Percentiles rank a stretch among this genome's conserved stretches.
phyloP scores from a whole-genome alignment of 495 filamentous ascomycete genomes.

The Parachaetomium inaequale region DNA sequence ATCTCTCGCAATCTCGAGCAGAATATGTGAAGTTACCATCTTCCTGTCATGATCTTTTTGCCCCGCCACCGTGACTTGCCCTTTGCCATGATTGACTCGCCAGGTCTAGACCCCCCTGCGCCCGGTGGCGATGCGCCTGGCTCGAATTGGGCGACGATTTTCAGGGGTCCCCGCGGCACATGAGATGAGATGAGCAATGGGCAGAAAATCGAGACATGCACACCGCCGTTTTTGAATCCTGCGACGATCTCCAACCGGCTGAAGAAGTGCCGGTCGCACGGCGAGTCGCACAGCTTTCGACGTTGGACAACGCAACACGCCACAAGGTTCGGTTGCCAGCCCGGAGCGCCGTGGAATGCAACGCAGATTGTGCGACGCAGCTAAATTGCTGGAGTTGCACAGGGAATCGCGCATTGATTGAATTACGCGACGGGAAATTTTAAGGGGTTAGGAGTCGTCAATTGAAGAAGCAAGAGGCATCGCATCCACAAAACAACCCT shows the following conservation, averaged over 20 bases:
- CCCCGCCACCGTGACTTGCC: no score
- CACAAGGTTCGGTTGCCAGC: background rate
- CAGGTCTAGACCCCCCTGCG: no score
- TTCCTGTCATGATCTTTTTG: background rate
- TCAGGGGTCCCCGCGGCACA: background rate
- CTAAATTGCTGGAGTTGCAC: background rate
- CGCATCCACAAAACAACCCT: no score
- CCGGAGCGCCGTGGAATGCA: background rate
- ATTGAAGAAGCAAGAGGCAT: background rate
- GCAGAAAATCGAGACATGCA: background rate
- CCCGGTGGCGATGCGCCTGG: background rate
- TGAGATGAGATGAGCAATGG: constrained; percentile 1
- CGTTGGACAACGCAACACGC: background rate
- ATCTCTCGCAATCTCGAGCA: constrained; percentile 12
- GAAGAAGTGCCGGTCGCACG: background rate
- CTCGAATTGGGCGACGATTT: background rate
- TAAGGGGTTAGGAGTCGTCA: background rate
- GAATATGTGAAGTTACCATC: background rate
- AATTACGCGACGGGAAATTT: background rate
- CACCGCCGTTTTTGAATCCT: background rate
- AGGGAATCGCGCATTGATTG: background rate
- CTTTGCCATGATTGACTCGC: no score
- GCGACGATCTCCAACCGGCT: background rate
- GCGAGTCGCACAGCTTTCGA: background rate
- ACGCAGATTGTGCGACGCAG: background rate